A percentile compares a stretch with the other conserved stretches of the same genome.
Evolutionary conservation across 192 early-diverging fungal genomes (phyloP).

Genomic region (Phlyctochytrium bullatum): DNA sequence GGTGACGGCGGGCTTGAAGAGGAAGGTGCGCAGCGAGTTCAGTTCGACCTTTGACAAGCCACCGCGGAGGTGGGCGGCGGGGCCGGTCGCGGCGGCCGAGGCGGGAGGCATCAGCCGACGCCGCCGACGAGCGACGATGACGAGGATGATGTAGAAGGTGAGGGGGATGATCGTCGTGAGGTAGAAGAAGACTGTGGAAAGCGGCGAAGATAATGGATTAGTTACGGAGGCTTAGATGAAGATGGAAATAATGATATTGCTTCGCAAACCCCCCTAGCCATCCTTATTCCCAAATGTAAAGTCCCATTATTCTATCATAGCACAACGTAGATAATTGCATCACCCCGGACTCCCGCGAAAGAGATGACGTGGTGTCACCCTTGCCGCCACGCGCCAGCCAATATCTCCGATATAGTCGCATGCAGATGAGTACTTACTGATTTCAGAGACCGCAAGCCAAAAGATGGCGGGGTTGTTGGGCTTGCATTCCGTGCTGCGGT

Average conservation of each 20-base stretch:
- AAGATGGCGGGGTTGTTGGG: conserved; percentile 19
- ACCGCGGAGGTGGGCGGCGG: conserved; percentile 26
- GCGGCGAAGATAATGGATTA: too few species aligned
- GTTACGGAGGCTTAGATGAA: neutral
- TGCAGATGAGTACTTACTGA: conserved; percentile 6
- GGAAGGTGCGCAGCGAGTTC: conserved; percentile 25
- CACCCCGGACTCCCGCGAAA: too few species aligned
- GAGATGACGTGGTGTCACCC: too few species aligned
- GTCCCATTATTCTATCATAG: too few species aligned
- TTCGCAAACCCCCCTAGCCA: too few species aligned
- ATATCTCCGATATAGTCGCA: too few species aligned
- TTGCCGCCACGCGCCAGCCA: too few species aligned
- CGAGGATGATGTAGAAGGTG: conserved; percentile 22
- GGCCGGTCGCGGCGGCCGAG: conserved; percentile 19
- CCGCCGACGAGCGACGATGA: conserved; percentile 17
- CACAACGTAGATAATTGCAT: too few species aligned
- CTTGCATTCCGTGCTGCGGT: conserved; percentile 11
- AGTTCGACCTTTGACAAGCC: conserved; percentile 27
- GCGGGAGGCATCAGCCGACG: neutral
- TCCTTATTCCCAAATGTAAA: too few species aligned
- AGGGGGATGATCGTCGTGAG: conserved; percentile 23
- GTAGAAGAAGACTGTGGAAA: conserved; percentile 23
- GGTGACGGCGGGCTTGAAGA: conserved; percentile 14
- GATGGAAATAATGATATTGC: too few species aligned
- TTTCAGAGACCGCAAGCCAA: conserved; percentile 25